A percentile compares a stretch with the other conserved stretches of the same genome.
Conservation (phyloP, 441 rosid genomes). For the Syzygium malaccense region DNA sequence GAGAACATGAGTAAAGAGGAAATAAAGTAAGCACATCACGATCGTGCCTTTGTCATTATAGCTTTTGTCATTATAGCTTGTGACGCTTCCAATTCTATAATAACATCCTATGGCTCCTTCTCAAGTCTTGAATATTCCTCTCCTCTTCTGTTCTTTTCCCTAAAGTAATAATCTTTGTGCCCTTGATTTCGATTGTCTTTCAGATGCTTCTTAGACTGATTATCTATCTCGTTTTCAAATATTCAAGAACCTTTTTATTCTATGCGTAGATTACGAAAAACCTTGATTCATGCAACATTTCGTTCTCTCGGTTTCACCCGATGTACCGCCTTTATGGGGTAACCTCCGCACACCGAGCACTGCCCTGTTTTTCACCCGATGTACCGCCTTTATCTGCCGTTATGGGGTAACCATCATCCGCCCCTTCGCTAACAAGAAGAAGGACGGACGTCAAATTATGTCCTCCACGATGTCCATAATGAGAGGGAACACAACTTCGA, state of each 20-base stretch:
- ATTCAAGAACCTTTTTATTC: neutral
- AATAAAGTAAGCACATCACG: neutral
- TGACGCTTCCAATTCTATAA: neutral
- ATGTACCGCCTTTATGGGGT: neutral
- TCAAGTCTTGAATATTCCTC: neutral
- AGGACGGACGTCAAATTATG: neutral
- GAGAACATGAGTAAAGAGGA: neutral
- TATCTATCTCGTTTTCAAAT: neutral
- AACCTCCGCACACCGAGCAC: no score
- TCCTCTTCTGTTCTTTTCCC: neutral
- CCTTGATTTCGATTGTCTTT: neutral
- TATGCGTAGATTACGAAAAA: no score
- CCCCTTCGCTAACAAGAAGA: neutral
- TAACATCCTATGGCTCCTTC: neutral
- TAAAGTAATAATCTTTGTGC: neutral
- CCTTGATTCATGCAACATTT: neutral
- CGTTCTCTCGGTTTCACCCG: neutral
- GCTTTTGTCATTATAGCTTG: neutral
- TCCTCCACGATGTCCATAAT: neutral
- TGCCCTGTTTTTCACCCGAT: neutral
- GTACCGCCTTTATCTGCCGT: no score
- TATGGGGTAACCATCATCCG: no score
- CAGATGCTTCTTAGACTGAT: neutral
- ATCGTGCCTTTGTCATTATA: neutral
- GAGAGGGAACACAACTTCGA: neutral